Base-by-base conservation (phyloP, 768 basidiomycete species). In the Boletellus sp. region DNA sequence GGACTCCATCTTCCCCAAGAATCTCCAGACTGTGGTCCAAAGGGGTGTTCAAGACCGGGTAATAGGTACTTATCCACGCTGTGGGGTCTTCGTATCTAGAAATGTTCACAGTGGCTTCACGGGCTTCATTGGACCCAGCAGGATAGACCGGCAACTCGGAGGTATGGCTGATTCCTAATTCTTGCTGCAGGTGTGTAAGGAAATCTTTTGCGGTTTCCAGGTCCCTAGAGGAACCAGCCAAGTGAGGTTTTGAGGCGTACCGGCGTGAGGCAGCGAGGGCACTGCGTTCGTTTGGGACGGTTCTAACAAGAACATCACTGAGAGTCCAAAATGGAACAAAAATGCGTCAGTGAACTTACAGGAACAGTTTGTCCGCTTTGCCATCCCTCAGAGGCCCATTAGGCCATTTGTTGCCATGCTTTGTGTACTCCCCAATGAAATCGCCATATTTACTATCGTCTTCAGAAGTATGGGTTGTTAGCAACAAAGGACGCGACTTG, bases 1-100 rank as follows among this genome's bases (percentile, higher is more conserved):
- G 65, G 5, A 68, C 63, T 15, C 78, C 79, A 35, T 78, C 74
- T 6, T 75, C 75, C 40, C 72, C 77, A 22, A 84, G 57, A 19
- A 85, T 75, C 45, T 81, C 74, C 17, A 87, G 67, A 45, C 75
- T 74, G 33, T 77, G 71, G 36, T 79, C 73, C 23, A 86, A 68
- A 16, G 86, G 85, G 6, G 73, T 78, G 68, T 88, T 87, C 72
- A 90, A 73, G 28, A 85, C 70, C 13, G 89, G 87, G 66, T 84
- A 90, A 69, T 91, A 91, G 31, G 73, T 74, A 48, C 79, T 79
- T 52, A 86, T 80, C 84, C 84, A 87, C 48, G 78, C 83, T 10
- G 58, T 66, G 2, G 79, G 77, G 15, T 65, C 55, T 33, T 54
- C 60, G 28, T 72, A 68, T 46, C 67, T 61, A 15, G 74, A 62